Conservation (phyloP, 2,329 filamentous ascomycete species). For the Balansia obtecta region DNA sequence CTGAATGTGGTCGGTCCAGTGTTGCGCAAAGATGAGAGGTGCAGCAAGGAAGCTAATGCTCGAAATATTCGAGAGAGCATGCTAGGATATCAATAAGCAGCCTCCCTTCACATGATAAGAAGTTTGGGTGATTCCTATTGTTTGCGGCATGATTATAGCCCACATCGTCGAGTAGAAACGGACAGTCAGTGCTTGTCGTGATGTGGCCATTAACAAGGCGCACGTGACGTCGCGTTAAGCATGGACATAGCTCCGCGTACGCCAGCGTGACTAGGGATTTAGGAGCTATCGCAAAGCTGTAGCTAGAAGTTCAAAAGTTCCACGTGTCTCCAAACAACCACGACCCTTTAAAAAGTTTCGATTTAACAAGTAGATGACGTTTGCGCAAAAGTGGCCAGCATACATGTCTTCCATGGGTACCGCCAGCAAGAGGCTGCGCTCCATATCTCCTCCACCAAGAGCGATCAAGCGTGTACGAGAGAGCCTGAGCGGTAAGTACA, state of each 20-base stretch:
- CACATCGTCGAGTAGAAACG: too few relatives aligned
- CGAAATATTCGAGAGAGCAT: too few relatives aligned
- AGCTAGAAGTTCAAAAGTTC: background rate
- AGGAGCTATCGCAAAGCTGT: background rate
- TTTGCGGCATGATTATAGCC: too few relatives aligned
- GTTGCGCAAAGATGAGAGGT: background rate
- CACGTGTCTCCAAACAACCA: too few relatives aligned
- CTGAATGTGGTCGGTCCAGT: background rate
- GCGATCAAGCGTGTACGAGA: slow-evolving; percentile 27
- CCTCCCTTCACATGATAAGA: too few relatives aligned
- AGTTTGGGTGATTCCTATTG: too few relatives aligned
- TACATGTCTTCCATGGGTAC: slow-evolving; percentile 15
- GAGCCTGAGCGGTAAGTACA: background rate
- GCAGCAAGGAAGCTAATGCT: background rate
- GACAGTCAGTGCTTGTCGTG: background rate
- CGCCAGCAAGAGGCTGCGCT: slow-evolving; percentile 24
- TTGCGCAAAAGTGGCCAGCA: background rate
- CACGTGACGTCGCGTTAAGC: slow-evolving; percentile 4
- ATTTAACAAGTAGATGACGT: too few relatives aligned
- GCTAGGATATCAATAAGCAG: too few relatives aligned
- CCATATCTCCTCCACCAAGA: slow-evolving; percentile 38
- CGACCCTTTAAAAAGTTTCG: too few relatives aligned
- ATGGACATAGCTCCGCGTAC: background rate
- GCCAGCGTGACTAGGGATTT: background rate
- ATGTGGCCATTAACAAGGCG: background rate